Evolutionary conservation across 768 basidiomycete species (phyloP).

Genomic region (Kwoniella europaea): DNA sequence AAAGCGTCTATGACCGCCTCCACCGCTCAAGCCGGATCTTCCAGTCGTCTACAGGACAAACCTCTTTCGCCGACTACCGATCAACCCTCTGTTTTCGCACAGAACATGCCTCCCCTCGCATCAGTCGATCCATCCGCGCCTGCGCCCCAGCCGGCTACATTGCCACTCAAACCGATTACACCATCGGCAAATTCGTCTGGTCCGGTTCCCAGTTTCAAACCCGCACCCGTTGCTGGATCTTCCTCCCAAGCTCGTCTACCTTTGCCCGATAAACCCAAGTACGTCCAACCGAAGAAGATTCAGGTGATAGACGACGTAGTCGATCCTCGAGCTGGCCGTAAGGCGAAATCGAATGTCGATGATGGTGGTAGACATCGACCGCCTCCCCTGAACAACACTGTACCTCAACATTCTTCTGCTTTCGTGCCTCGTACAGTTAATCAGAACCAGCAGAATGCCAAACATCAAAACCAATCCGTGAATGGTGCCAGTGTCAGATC

Average conservation of each 20-base stretch:
- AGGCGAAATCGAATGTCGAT: neutral
- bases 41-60: neutral
- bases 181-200: neutral
- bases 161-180: neutral
- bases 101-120: neutral
- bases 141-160: too few species aligned
- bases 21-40: neutral
- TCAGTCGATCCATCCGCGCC: neutral
- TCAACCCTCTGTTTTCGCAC: neutral
- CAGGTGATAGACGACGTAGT: constrained; percentile 6
- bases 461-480: neutral
- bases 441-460: neutral
- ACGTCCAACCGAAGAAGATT: constrained; percentile 29
- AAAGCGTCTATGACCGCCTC: neutral
- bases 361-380: neutral
- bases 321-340: neutral
- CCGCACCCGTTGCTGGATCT: constrained; percentile 6
- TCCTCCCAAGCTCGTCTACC: neutral
- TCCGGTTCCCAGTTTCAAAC: constrained; percentile 19
- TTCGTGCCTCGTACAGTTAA: constrained; percentile 13
- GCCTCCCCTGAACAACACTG: neutral
- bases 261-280: constrained; percentile 14
- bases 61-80: neutral
- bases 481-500: neutral
- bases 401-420: constrained; percentile 5